Percentiles rank a stretch among this genome's conserved stretches.
These are phyloP conservation scores for Fusarium nanum DNA, from an alignment of 2,329 filamentous ascomycete genomes.

Conservation along the genomic window DNA sequence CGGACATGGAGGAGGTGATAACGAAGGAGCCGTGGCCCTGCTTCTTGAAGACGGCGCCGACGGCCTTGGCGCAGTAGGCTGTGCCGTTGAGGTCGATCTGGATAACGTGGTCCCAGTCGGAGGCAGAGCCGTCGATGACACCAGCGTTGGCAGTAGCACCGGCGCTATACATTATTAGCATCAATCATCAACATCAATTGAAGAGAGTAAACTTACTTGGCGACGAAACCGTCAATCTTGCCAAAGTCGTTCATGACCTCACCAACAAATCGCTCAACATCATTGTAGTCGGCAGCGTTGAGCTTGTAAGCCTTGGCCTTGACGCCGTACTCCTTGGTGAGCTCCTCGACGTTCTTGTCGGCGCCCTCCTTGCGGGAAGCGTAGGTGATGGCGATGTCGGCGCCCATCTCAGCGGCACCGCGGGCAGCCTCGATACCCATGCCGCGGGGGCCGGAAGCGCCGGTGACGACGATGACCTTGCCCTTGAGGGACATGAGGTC, in stretches of 20 bases:
- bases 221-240: conserved; percentile 79
- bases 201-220: conserved; percentile 66
- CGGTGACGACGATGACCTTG: conserved; percentile 77
- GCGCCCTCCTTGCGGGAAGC: conserved; percentile 76
- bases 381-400: conserved; percentile 78
- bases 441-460: conserved; percentile 75
- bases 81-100: conserved; percentile 74
- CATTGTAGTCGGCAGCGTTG: conserved; percentile 64
- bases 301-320: conserved; percentile 72
- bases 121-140: conserved; percentile 73
- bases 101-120: conserved; percentile 74
- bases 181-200: too few species aligned
- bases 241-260: conserved; percentile 80
- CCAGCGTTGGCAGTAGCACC: conserved; percentile 76
- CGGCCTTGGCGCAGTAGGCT: conserved; percentile 74
- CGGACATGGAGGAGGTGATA: conserved; percentile 77
- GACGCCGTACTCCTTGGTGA: conserved; percentile 74
- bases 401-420: conserved; percentile 77
- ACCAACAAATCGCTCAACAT: conserved; percentile 64
- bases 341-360: conserved; percentile 72
- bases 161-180: conserved; percentile 54
- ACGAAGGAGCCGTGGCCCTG: conserved; percentile 74
- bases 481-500: conserved; percentile 80
- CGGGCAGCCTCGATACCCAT: conserved; percentile 77
- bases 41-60: conserved; percentile 72